phyloP scores from a whole-genome alignment of 202 grass and related monocot species.

The Carex arenaria region DNA sequence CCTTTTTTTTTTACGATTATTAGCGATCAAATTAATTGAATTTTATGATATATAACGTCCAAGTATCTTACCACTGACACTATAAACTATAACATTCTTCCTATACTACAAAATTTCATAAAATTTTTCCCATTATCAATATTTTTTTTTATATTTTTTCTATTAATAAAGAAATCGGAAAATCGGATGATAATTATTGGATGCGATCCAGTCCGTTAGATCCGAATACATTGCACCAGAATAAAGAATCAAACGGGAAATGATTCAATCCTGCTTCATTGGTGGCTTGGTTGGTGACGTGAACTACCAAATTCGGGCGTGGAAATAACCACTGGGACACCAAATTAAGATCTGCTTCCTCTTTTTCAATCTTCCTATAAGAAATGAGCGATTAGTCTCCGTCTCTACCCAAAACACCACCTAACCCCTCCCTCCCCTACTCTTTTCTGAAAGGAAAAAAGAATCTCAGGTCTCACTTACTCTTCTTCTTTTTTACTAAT shows the following conservation, averaged over 20 bases:
- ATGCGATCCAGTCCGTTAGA: background rate
- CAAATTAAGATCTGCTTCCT: background rate
- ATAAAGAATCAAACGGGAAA: background rate
- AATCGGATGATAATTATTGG: background rate
- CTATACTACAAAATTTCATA: no score
- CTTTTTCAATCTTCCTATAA: background rate
- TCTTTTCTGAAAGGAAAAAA: background rate
- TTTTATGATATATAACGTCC: no score
- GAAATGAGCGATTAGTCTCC: constrained; percentile 2
- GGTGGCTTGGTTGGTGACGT: background rate
- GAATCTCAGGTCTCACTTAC: constrained; percentile 4
- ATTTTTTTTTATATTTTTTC: no score
- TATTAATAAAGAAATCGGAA: background rate
- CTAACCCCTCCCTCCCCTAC: background rate
- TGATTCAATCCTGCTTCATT: background rate
- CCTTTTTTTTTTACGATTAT: no score
- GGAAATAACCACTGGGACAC: background rate
- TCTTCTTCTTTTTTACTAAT: background rate
- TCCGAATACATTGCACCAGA: background rate
- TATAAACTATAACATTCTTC: no score
- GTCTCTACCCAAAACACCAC: background rate
- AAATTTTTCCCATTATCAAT: no score
- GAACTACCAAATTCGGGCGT: constrained; percentile 11
- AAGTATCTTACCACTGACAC: no score
- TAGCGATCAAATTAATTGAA: no score